These are phyloP conservation scores for Aspergillus olivimuriae DNA, from an alignment of 495 filamentous ascomycete genomes.

Conservation along the genomic window DNA sequence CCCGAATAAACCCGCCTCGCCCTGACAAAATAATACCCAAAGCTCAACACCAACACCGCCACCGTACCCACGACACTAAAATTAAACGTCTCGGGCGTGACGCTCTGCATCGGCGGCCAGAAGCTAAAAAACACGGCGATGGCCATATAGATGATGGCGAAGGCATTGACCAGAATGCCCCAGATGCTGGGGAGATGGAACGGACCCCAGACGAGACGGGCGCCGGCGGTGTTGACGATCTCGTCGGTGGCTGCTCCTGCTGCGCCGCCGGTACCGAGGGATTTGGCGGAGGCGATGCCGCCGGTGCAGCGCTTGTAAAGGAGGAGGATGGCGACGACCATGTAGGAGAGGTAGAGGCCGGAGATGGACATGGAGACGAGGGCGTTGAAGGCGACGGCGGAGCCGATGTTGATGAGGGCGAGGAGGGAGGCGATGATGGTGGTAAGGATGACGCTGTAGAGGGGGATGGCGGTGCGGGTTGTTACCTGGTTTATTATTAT, in stretches of 20 bases:
- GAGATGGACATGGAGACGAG: constrained; percentile 38
- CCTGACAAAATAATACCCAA: constrained; percentile 39
- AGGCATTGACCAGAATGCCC: constrained; percentile 23
- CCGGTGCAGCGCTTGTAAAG: constrained; percentile 40
- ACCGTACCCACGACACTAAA: constrained; percentile 41
- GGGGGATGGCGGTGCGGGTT: constrained; percentile 28
- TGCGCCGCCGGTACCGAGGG: no score
- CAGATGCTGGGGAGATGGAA: constrained; percentile 27
- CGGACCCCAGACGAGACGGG: constrained; percentile 34
- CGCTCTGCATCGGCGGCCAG: constrained; percentile 33
- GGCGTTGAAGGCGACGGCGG: constrained; percentile 40
- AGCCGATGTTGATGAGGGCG: constrained; percentile 41
- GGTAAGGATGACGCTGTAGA: constrained; percentile 34
- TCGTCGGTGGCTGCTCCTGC: constrained; percentile 6
- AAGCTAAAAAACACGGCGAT: constrained; percentile 48
- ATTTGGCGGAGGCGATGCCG: constrained; percentile 21
- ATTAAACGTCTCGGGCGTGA: constrained; percentile 35
- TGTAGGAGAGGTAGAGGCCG: constrained; percentile 39
- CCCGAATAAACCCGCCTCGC: constrained; percentile 39
- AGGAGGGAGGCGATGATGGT: constrained; percentile 30
- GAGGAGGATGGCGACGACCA: constrained; percentile 37
- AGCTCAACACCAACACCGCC: constrained; percentile 32
- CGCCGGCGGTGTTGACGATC: constrained; percentile 22
- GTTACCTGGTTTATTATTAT: constrained; percentile 18
- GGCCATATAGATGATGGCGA: constrained; percentile 37